phyloP scores from a whole-genome alignment of 495 filamentous ascomycete genomes.

The Mycothermus thermophilus region DNA sequence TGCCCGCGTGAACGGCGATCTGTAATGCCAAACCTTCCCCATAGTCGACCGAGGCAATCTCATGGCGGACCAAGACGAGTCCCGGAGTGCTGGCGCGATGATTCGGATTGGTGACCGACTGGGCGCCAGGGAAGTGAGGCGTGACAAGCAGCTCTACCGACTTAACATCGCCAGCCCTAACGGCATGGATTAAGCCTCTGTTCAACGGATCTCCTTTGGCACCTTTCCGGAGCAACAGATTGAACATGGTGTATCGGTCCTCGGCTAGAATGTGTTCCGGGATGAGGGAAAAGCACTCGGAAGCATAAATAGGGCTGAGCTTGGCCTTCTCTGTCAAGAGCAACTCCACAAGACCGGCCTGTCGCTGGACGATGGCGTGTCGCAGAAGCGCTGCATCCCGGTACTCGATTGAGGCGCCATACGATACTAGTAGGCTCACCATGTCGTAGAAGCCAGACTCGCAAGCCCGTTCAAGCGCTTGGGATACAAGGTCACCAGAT shows the following conservation, averaged over 20 bases:
- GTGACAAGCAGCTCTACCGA: slow-evolving; percentile 29
- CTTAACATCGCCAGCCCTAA: slow-evolving; percentile 23
- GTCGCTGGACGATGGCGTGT: slow-evolving; percentile 22
- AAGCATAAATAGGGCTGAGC: slow-evolving; percentile 26
- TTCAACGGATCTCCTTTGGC: slow-evolving; percentile 24
- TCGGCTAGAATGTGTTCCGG: slow-evolving; percentile 29
- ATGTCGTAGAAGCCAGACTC: slow-evolving; percentile 29
- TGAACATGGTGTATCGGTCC: slow-evolving; percentile 26
- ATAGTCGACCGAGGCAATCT: slow-evolving; percentile 31
- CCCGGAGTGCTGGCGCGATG: slow-evolving; percentile 14
- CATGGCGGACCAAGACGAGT: slow-evolving; percentile 24
- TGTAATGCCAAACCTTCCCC: slow-evolving; percentile 28
- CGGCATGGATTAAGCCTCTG: slow-evolving; percentile 29
- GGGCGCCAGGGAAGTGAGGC: slow-evolving; percentile 23
- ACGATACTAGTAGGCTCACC: slow-evolving; percentile 29
- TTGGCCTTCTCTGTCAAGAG: slow-evolving; percentile 22
- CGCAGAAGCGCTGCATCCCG: slow-evolving; percentile 26
- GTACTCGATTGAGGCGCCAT: slow-evolving; percentile 34
- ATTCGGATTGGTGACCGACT: slow-evolving; percentile 11
- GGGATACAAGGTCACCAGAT: slow-evolving; percentile 24
- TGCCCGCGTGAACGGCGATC: slow-evolving; percentile 23
- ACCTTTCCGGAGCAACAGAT: slow-evolving; percentile 27
- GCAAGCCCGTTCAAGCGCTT: slow-evolving; percentile 26
- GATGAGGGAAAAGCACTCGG: slow-evolving; percentile 28
- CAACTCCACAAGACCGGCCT: slow-evolving; percentile 25